Base-by-base conservation (phyloP, 805 yeast genomes). In the Barnettozyma populi region DNA sequence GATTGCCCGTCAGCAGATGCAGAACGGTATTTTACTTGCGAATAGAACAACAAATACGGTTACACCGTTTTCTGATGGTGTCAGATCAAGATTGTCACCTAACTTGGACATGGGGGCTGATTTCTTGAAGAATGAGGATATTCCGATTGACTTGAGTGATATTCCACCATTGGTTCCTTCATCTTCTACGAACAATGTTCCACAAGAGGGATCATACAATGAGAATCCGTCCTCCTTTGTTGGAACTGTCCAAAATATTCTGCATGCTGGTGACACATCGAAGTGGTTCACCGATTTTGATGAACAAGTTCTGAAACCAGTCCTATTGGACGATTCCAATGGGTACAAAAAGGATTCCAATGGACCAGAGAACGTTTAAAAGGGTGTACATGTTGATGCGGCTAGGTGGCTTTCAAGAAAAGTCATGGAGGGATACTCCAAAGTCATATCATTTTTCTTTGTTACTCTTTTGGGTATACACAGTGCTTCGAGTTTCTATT, bases 211-310 rank as follows among this genome's bases (percentile, higher is more conserved):
- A 11, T 19, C 24, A 6, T 18, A 18, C 3, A 41, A 29, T 20
- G 40, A 37, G 3, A 43, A 44, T 13, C 36, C 44, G 7, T 45
- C 44, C 0, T 57, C 61, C 2, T 13, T 61, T 7, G 61, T 57
- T 19, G 57, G 54, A 7, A 51, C 61, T 2, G 55, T 63, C 1
- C 57, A 59, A 20, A 60, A 51, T 38, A 59, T 64, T 11, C 59
- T 76, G 29, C 71, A 72, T 50, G 75, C 78, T 1, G 92, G 84
- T 52, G 90, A 86, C 54, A 86, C 82, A 51, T 86, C 90, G 10
- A 82, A 78, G 62, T 92, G 99, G 98, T 94, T 94, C 65, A 84
- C 88, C 19, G 84, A 80, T 57, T 88, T 94, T 61, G 99, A 94
- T 63, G 97, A 94, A 57, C 88, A 88, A 62, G 94, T 94, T 20